Evolutionary conservation across 495 filamentous ascomycete species (phyloP).

Genomic region (Xylaria venustula): DNA sequence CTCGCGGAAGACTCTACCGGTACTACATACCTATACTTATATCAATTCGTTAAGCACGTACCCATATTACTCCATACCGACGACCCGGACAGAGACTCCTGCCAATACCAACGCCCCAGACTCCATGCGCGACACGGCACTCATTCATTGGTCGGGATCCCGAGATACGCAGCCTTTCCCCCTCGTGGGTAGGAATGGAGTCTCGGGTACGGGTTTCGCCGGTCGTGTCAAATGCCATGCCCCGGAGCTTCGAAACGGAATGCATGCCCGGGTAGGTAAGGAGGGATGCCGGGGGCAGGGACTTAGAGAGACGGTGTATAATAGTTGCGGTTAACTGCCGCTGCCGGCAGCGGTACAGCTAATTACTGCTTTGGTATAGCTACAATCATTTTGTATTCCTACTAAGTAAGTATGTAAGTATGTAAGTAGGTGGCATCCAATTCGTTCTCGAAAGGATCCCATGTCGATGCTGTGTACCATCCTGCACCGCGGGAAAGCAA

Average conservation of each 20-base stretch:
- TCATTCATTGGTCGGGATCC: background rate
- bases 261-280: background rate
- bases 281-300: too few species aligned
- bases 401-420: background rate
- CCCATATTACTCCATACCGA: background rate
- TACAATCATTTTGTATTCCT: too few species aligned
- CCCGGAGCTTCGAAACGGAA: too few species aligned
- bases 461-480: background rate
- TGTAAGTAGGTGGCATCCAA: background rate
- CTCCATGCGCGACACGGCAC: too few species aligned
- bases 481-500: background rate
- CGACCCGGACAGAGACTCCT: too few species aligned
- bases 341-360: too few species aligned
- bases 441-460: background rate
- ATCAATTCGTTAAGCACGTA: too few species aligned
- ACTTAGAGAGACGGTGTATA: too few species aligned
- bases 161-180: background rate
- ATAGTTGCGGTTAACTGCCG: too few species aligned
- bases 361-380: too few species aligned
- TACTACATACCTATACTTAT: background rate
- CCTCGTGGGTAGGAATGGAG: background rate
- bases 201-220: constrained; percentile 7
- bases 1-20: background rate
- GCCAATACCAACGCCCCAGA: too few species aligned
- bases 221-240: background rate